Percentiles rank a stretch among this genome's conserved stretches.
phyloP scores from a whole-genome alignment of 441 rosid genomes.

The Cnidoscolus chayamansa region DNA sequence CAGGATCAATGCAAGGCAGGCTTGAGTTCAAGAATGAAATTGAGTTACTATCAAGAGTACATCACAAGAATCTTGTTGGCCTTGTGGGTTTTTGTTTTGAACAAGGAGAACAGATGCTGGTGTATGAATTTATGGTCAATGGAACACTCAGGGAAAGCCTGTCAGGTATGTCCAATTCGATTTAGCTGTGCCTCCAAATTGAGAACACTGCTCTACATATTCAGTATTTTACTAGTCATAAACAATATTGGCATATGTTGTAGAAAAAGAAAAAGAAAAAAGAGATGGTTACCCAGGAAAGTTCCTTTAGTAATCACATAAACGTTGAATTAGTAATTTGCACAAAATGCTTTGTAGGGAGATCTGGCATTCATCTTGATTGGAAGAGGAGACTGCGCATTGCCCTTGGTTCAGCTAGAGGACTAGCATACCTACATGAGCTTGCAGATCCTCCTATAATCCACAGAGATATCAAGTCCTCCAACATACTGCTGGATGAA shows the following conservation, averaged over 20 bases:
- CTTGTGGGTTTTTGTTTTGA: slow-evolving; percentile 94
- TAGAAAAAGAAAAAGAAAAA: too few species aligned
- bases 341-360: slow-evolving; percentile 38
- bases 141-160: slow-evolving; percentile 81
- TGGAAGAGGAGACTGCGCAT: slow-evolving; percentile 90
- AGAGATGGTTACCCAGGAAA: too few species aligned
- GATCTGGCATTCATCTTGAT: slow-evolving; percentile 60
- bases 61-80: slow-evolving; percentile 94
- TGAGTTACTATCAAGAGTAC: slow-evolving; percentile 93
- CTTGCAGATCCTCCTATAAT: slow-evolving; percentile 95
- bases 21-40: slow-evolving; percentile 95
- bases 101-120: slow-evolving; percentile 93
- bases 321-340: too few species aligned
- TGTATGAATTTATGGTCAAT: slow-evolving; percentile 82
- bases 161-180: slow-evolving; percentile 41
- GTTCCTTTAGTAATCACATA: too few species aligned
- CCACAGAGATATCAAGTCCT: slow-evolving; percentile 90
- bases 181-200: background rate
- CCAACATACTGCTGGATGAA: slow-evolving; percentile 85
- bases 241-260: too few species aligned
- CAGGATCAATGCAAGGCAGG: slow-evolving; percentile 93
- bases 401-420: slow-evolving; percentile 92
- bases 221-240: too few species aligned
- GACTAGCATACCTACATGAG: slow-evolving; percentile 87
- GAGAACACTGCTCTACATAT: background rate